Evolutionary conservation across 2,329 filamentous ascomycete genomes (phyloP).

Genomic region (Daldinia eschscholtzii): DNA sequence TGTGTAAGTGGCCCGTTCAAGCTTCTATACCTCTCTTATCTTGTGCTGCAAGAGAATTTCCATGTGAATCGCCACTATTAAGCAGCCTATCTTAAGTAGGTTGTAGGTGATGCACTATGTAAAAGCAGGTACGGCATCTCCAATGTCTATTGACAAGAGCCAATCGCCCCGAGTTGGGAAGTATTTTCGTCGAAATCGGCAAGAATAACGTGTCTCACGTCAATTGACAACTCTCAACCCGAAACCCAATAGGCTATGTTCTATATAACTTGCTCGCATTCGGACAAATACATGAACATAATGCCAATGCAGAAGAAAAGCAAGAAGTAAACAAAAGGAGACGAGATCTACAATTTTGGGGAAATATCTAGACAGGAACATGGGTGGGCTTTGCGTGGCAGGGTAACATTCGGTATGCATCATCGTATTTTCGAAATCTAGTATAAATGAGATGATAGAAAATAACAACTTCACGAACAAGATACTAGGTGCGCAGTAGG

Average conservation of each 20-base stretch:
- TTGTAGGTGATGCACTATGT: too few relatives aligned
- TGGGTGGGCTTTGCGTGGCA: conserved; percentile 27
- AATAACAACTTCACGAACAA: neutral
- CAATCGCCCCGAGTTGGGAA: conserved; percentile 18
- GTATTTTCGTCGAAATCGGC: conserved; percentile 14
- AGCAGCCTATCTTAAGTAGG: too few relatives aligned
- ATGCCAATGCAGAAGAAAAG: conserved; percentile 20
- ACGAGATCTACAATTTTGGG: conserved; percentile 15
- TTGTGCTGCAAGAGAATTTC: conserved; percentile 6
- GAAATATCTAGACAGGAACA: conserved; percentile 14
- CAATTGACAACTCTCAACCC: conserved; percentile 14
- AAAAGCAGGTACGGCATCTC: conserved; percentile 16
- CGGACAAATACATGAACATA: conserved; percentile 13
- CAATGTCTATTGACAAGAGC: conserved; percentile 5
- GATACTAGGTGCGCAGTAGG: neutral
- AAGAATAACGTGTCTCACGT: conserved; percentile 16
- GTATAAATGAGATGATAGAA: neutral
- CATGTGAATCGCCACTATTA: neutral
- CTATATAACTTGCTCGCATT: neutral
- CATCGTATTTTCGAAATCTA: conserved; percentile 1
- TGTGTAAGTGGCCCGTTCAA: conserved; percentile 29
- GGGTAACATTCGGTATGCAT: conserved; percentile 31
- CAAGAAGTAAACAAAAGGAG: conserved; percentile 22
- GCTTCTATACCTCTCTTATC: conserved; percentile 11
- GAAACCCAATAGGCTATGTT: conserved; percentile 12